phyloP scores from a whole-genome alignment of 768 basidiomycete species.

The Cystobasidium onofrii region DNA sequence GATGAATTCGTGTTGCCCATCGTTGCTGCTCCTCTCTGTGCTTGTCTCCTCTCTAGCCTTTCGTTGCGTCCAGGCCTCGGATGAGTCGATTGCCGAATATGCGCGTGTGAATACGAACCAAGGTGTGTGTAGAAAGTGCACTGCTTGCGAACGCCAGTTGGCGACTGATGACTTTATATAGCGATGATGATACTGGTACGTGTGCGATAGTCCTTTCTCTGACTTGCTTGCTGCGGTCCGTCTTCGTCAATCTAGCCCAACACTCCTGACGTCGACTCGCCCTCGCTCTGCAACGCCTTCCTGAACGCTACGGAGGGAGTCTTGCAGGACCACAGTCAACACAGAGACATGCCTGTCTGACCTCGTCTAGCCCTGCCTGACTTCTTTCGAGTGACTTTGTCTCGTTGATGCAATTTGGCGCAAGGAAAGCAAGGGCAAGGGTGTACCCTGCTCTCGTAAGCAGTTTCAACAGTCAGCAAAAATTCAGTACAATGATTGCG shows the following conservation, averaged over 20 bases:
- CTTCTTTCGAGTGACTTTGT: not conserved
- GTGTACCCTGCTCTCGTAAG: not conserved
- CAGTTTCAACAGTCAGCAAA: not conserved
- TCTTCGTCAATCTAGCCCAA: not conserved
- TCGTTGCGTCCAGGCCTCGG: not conserved
- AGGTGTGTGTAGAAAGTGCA: too few species aligned
- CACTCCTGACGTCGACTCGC: not conserved
- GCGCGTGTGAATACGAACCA: not conserved
- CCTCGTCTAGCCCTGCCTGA: not conserved
- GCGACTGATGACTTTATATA: too few species aligned
- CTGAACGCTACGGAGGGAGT: not conserved
- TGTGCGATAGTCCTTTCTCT: too few species aligned
- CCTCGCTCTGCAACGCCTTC: not conserved
- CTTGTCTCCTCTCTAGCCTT: not conserved
- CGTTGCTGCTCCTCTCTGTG: not conserved
- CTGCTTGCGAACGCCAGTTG: too few species aligned
- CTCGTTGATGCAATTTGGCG: too few species aligned
- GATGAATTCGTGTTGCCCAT: constrained; percentile 17
- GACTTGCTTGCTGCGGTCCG: not conserved
- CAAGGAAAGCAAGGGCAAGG: too few species aligned
- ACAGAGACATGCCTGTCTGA: not conserved
- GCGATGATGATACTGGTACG: too few species aligned
- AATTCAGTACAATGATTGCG: too few species aligned
- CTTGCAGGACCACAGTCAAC: not conserved
- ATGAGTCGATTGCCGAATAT: not conserved